phyloP scores from a whole-genome alignment of 2,329 filamentous ascomycete genomes.

The Epichloe baconii region DNA sequence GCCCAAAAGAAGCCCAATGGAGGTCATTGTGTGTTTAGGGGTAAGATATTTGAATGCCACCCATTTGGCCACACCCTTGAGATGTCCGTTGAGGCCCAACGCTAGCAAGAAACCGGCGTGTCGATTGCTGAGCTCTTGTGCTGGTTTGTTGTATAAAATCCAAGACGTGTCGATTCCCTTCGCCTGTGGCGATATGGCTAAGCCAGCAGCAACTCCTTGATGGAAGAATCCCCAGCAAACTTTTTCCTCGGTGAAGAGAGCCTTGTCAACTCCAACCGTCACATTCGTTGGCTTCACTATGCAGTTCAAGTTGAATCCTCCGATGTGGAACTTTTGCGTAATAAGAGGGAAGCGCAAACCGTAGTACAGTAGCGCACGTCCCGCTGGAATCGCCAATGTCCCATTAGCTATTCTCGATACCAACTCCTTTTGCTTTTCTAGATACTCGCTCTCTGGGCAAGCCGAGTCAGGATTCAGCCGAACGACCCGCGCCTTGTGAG shows the following conservation, averaged over 20 bases:
- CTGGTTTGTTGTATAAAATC: conserved; percentile 96
- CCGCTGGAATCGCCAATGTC: conserved; percentile 78
- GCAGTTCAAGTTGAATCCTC: conserved; percentile 84
- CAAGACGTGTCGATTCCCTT: conserved; percentile 96
- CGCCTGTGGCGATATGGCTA: conserved; percentile 79
- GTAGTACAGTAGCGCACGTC: conserved; percentile 78
- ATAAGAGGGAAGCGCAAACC: conserved; percentile 76
- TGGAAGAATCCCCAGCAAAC: conserved; percentile 99
- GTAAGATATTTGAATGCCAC: conserved; percentile 98
- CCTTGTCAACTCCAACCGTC: conserved; percentile 84
- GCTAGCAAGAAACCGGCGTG: conserved; percentile 90
- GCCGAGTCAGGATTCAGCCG: conserved; percentile 60
- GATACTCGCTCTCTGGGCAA: conserved; percentile 74
- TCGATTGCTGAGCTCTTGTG: conserved; percentile 77
- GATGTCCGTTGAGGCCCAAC: conserved; percentile 82
- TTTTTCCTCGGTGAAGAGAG: conserved; percentile 83
- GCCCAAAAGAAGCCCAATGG: conserved; percentile 84
- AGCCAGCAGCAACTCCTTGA: conserved; percentile 81
- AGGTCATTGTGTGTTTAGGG: conserved; percentile 98
- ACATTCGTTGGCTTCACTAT: conserved; percentile 85
- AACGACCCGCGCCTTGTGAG: conserved; percentile 65
- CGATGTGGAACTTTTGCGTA: conserved; percentile 81
- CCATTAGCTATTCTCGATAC: conserved; percentile 77
- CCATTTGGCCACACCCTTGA: conserved; percentile 94
- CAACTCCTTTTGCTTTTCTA: conserved; percentile 85